Conservation (phyloP, 2,329 filamentous ascomycete genomes). For the Botryosphaeria dothidea region DNA sequence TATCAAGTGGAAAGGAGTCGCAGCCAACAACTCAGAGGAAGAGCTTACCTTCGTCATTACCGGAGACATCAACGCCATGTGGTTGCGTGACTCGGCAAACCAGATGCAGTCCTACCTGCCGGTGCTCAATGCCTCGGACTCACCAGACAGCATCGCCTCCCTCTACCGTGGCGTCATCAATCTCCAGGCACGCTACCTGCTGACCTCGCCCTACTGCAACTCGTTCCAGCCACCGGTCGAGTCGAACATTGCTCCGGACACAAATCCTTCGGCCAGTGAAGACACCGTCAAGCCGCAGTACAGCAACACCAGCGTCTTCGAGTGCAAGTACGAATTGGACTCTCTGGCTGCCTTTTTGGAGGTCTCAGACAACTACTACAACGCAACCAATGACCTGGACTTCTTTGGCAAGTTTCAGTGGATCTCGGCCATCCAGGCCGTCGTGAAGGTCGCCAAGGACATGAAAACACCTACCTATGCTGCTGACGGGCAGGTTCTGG, state of each 20-base stretch:
- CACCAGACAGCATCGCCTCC: slow-evolving; percentile 62
- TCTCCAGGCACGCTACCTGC: slow-evolving; percentile 67
- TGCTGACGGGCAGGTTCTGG: slow-evolving; percentile 44
- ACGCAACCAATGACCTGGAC: slow-evolving; percentile 46
- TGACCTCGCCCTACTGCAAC: slow-evolving; percentile 58
- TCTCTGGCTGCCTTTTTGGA: slow-evolving; percentile 54
- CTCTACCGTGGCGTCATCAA: slow-evolving; percentile 73
- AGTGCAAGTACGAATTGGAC: slow-evolving; percentile 58
- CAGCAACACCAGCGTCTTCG: slow-evolving; percentile 48
- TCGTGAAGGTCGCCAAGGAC: slow-evolving; percentile 47
- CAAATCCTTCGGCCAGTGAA: slow-evolving; percentile 39
- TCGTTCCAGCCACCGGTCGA: slow-evolving; percentile 54
- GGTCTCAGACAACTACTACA: slow-evolving; percentile 52
- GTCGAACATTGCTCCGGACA: slow-evolving; percentile 42
- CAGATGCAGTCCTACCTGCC: slow-evolving; percentile 71
- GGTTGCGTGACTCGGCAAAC: slow-evolving; percentile 60
- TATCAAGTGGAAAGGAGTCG: slow-evolving; percentile 66
- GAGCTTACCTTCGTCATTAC: slow-evolving; percentile 64
- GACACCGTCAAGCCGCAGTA: slow-evolving; percentile 48
- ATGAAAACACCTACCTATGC: slow-evolving; percentile 52
- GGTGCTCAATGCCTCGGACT: slow-evolving; percentile 56
- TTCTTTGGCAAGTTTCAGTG: slow-evolving; percentile 54
- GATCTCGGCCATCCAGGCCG: slow-evolving; percentile 46
- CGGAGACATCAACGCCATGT: slow-evolving; percentile 60
- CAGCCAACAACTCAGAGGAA: slow-evolving; percentile 59